Evolutionary conservation across 2,329 filamentous ascomycete species (phyloP).

Genomic region (Ophiostoma pallidulum): DNA sequence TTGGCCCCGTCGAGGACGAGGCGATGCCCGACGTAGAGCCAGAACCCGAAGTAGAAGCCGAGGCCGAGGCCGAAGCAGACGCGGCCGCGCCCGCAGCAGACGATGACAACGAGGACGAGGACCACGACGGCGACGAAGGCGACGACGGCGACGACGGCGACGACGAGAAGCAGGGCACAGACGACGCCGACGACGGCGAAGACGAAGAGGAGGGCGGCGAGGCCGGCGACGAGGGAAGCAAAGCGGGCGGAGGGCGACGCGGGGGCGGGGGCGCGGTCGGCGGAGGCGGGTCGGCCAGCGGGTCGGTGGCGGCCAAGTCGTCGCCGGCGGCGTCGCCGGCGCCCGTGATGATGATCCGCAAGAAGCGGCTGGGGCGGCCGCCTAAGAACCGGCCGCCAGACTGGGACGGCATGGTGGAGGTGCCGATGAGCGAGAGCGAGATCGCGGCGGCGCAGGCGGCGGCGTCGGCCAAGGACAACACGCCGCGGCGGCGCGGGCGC

Average conservation of each 20-base stretch:
- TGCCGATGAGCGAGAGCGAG: conserved; percentile 38
- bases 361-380: conserved; percentile 73
- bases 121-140: conserved; percentile 43
- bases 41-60: conserved; percentile 30
- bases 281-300: conserved; percentile 17
- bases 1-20: conserved; percentile 37
- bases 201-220: too few species aligned
- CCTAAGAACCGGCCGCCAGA: conserved; percentile 77
- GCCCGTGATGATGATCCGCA: conserved; percentile 56
- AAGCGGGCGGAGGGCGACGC: too few species aligned
- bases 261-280: too few species aligned
- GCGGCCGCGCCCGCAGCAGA: conserved; percentile 29
- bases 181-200: conserved; percentile 22
- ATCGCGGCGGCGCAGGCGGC: conserved; percentile 11
- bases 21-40: conserved; percentile 29
- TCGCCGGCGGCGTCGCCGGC: conserved; percentile 44
- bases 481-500: conserved; percentile 54
- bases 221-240: too few species aligned
- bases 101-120: conserved; percentile 32
- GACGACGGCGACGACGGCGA: conserved; percentile 29
- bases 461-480: conserved; percentile 21
- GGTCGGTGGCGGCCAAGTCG: conserved; percentile 25
- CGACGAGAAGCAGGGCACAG: conserved; percentile 32
- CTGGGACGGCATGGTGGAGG: conserved; percentile 57
- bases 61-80: conserved; percentile 28